Conservation (phyloP, 768 basidiomycete genomes). For the Xerocomellus intermedius region DNA sequence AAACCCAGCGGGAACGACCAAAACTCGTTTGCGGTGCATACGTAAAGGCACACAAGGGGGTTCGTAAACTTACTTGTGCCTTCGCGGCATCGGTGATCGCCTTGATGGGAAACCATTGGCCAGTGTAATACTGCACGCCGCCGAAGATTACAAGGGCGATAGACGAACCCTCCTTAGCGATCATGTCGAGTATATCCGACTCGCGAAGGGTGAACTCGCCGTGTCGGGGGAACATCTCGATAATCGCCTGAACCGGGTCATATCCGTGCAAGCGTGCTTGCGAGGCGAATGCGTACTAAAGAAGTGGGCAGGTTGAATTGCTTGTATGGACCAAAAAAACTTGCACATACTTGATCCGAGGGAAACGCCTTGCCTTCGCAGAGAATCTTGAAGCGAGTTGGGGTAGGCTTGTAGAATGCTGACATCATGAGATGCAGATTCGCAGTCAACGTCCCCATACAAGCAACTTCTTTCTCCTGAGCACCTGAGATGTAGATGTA, state of each 20-base stretch:
- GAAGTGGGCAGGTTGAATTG: conserved; percentile 10
- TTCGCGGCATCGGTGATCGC: conserved; percentile 81
- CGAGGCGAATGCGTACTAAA: conserved; percentile 94
- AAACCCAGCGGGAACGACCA: not conserved
- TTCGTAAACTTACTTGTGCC: conserved; percentile 57
- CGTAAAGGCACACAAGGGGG: conserved; percentile 25
- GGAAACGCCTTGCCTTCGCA: conserved; percentile 95
- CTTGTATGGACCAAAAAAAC: conserved; percentile 9
- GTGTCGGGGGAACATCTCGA: conserved; percentile 75
- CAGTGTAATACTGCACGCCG: conserved; percentile 97
- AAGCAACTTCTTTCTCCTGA: conserved; percentile 85
- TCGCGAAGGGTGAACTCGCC: conserved; percentile 86
- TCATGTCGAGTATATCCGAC: conserved; percentile 78
- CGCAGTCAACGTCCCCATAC: conserved; percentile 92
- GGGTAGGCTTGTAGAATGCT: conserved; percentile 89
- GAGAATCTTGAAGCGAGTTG: conserved; percentile 85
- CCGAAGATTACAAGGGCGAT: conserved; percentile 93
- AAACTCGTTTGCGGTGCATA: conserved; percentile 12
- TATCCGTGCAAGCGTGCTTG: conserved; percentile 80
- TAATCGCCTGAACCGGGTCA: conserved; percentile 67
- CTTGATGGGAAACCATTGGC: conserved; percentile 90
- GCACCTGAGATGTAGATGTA: conserved; percentile 57
- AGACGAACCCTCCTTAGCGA: conserved; percentile 67
- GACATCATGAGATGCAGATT: conserved; percentile 96
- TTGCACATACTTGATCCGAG: conserved; percentile 79